Evolutionary conservation across 176 grass and related monocot genomes (phyloP).

Genomic region (Tuctoria greenei): DNA sequence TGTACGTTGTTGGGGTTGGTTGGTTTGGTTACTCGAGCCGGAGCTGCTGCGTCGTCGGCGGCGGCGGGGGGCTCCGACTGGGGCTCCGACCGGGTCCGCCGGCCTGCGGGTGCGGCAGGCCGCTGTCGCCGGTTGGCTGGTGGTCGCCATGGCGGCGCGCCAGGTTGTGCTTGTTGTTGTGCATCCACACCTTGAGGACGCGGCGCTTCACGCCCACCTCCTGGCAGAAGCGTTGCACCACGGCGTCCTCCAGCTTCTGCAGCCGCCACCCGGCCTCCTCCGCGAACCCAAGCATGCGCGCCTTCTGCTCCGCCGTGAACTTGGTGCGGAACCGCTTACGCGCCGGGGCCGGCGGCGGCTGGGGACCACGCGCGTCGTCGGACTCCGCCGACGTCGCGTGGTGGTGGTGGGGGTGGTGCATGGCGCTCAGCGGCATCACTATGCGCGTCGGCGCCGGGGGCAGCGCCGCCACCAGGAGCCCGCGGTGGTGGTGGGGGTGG

Average conservation of each 20-base stretch:
- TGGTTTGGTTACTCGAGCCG: constrained; percentile 18
- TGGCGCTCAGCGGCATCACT: constrained; percentile 79
- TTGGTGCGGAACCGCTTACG: constrained; percentile 91
- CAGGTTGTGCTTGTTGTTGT: constrained; percentile 88
- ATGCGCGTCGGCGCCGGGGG: constrained; percentile 43
- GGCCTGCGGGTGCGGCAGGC: constrained; percentile 25
- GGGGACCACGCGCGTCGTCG: constrained; percentile 39
- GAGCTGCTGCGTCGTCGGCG: constrained; percentile 31
- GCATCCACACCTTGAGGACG: constrained; percentile 93
- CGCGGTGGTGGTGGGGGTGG: constrained; percentile 31
- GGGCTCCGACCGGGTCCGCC: constrained; percentile 1
- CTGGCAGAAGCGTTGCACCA: constrained; percentile 80
- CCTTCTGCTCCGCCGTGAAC: constrained; percentile 91
- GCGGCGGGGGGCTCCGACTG: constrained; percentile 11
- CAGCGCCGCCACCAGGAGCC: constrained; percentile 40
- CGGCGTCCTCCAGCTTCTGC: constrained; percentile 72
- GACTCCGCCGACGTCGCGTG: constrained; percentile 72
- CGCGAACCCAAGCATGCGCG: constrained; percentile 87
- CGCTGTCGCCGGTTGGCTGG: neutral
- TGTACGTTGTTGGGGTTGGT: neutral
- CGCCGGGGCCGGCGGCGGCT: constrained; percentile 26
- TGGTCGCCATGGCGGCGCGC: constrained; percentile 37
- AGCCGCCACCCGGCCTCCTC: constrained; percentile 83
- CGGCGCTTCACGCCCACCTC: constrained; percentile 87
- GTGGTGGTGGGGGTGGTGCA: constrained; percentile 42